A percentile compares a stretch with the other conserved stretches of the same genome.
Conservation (phyloP, 1,284 basidiomycete genomes). For the Anthracocystis setariae region DNA sequence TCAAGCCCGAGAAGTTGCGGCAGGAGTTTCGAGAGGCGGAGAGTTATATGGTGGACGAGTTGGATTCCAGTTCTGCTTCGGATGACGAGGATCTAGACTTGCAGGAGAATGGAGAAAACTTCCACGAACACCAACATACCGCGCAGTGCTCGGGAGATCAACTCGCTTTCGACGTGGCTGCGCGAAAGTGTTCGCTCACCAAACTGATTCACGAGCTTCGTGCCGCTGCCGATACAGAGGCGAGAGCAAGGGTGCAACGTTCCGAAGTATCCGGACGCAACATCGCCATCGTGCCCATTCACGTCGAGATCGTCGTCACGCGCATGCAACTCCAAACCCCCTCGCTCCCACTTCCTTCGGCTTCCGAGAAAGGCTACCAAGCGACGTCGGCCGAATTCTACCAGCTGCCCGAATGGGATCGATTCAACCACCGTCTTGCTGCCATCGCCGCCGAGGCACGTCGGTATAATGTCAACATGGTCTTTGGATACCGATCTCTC, state of each 20-base stretch:
- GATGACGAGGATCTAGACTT: constrained; percentile 13
- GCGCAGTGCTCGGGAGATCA: constrained; percentile 4
- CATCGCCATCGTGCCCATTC: constrained; percentile 19
- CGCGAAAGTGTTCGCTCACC: constrained; percentile 44
- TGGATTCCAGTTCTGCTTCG: constrained; percentile 16
- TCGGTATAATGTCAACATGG: constrained; percentile 24
- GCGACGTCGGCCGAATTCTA: constrained; percentile 25
- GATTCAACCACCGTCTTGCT: constrained; percentile 39
- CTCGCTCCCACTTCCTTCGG: constrained; percentile 13
- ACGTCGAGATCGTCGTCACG: constrained; percentile 46
- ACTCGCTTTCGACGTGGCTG: constrained; percentile 39
- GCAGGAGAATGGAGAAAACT: constrained; percentile 1
- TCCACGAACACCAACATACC: constrained; percentile 23
- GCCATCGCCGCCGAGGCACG: constrained; percentile 31
- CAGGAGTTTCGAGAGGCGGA: constrained; percentile 58
- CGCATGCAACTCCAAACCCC: constrained; percentile 39
- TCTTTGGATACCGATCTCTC: constrained; percentile 28
- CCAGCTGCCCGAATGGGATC: constrained; percentile 39
- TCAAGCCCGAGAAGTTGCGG: constrained; percentile 41
- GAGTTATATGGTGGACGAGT: constrained; percentile 43
- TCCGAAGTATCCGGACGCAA: constrained; percentile 21
- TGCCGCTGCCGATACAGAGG: constrained; percentile 32
- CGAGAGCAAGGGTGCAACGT: constrained; percentile 21
- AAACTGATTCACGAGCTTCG: constrained; percentile 38
- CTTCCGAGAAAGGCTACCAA: background rate